Base-by-base conservation (phyloP, 129 eudicot genomes). In the carrot (Daucus carota) region DNA sequence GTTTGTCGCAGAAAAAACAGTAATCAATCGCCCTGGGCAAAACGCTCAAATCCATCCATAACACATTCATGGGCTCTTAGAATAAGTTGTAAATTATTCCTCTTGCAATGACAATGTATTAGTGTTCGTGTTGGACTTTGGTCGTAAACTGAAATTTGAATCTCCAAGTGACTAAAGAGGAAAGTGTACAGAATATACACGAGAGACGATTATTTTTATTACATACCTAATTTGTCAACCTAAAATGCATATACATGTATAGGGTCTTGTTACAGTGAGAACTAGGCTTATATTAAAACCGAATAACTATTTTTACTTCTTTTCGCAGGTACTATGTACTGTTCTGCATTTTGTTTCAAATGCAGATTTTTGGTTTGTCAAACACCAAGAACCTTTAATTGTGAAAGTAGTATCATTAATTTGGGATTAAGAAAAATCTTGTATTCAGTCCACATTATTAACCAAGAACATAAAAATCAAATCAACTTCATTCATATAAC, bases 41-140 rank as follows among this genome's bases (percentile, higher is more conserved):
- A 93, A 34, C 97, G 86, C 75, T 93, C 98, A 76, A 93, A 90
- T 68, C 98, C 97, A 80, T 94, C 98, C 97, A 91, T 89, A 26
- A 90, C 97, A 29, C 98, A 94, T 82, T 94, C 98, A 63, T 94
- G 98, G 73, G 93, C 97, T 87, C 98, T 89, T 81, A 94, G 85
- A 52, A 94, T 94, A 5, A 94, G 89, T 82, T 94, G 93, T 75
- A 94, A 75, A 57, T 86, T 94, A 85, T 94, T 94, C 87, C 77
- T 89, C 80, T 94, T 94, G 77, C 98, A 94, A 38, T 41, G 43
- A 18, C 62, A 48, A 48, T 18, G 52, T 2, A 31, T n/a, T 80
- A 34, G 75, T 46, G 24, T n/a, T n/a, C 29, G 5, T 36, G 40
- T 36, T 36, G 5, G 40, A 36, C 40, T 36, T 36, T 36, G 40